Evolutionary conservation across 2,329 filamentous ascomycete genomes (phyloP).

Genomic region (Hymenoscyphus albidus): DNA sequence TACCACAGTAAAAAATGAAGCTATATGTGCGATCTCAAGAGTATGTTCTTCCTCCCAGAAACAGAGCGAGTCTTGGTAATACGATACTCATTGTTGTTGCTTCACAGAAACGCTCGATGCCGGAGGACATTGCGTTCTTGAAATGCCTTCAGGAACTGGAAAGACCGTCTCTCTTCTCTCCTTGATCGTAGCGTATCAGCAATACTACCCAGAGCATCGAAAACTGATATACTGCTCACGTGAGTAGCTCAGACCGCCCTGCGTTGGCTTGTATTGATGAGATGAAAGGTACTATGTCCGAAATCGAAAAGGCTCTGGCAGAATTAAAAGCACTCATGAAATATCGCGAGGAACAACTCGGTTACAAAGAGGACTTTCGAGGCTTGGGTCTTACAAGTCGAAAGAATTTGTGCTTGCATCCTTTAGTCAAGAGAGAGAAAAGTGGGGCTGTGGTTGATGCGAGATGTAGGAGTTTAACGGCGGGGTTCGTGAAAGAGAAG

Average conservation of each 20-base stretch:
- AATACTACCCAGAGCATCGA: conserved; percentile 84
- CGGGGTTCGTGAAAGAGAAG: conserved; percentile 96
- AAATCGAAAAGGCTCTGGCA: conserved; percentile 95
- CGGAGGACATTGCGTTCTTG: conserved; percentile 90
- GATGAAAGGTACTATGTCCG: conserved; percentile 79
- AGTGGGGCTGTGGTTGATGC: conserved; percentile 92
- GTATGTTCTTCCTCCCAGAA: conserved; percentile 32
- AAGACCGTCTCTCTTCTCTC: conserved; percentile 96
- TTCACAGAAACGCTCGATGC: conserved; percentile 72
- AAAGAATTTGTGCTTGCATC: conserved; percentile 95
- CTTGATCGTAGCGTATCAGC: conserved; percentile 94
- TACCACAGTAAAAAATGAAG: conserved; percentile 35
- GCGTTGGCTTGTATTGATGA: conserved; percentile 8
- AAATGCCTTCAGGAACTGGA: conserved; percentile 98
- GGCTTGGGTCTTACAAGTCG: conserved; percentile 90
- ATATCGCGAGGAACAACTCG: conserved; percentile 85
- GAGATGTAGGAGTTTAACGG: conserved; percentile 90
- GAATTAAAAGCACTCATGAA: conserved; percentile 94
- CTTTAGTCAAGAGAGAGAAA: conserved; percentile 93
- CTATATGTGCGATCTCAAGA: conserved; percentile 83
- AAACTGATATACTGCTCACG: conserved; percentile 99
- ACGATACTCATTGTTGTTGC: not conserved
- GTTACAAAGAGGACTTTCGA: conserved; percentile 85
- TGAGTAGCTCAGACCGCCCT: conserved; percentile 32
- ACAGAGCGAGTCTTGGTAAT: conserved; percentile 17